Base-by-base conservation (phyloP, 78 protist genomes). In the Dictyostelium firmibasis region DNA sequence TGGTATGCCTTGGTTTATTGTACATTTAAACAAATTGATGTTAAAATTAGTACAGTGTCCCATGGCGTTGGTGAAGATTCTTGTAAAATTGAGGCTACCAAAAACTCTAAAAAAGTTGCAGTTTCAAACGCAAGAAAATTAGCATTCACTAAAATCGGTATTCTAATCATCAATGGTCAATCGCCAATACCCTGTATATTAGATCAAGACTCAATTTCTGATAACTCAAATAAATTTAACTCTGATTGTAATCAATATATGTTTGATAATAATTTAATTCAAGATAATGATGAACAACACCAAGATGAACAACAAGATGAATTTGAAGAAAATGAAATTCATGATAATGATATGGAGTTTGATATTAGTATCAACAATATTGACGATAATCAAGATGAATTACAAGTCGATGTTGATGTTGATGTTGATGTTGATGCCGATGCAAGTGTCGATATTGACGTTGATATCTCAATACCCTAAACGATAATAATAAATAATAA, bases 111-210 rank as follows among this genome's bases (percentile, higher is more conserved):
- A 57, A 88, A 88, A 33, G 60, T 31, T 4, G 35, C 86, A 11
- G 81, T 88, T 20, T 41, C 81, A 23, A 64, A 78, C 25, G 81
- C 93, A 36, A 76, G 86, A 44, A 76, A 64, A 41, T 60, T 11
- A 23, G 27, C 41, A 31, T 88, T 88, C 31, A 20, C 53, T 9
- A 53, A 76, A 60, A 9, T 88, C 10, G 93, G 81, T 67, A 64
- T 88, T 2, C 67, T 38, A 33, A 25, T 78, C 7, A 16, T 29
- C 16, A 36, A 31, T 5, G 36, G 35, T 35, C 81, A 75, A 36
- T 20, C 81, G 16, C 36, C 47, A 75, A 75, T 75, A 14, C 47
- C 47, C 14, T 36, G 27, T 23, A 75, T 36, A 75, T 20, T 36
- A n/a, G 41, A 75, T 35, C 27, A 75, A 36, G 20, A 14, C 2